Evolutionary conservation across 257 asterid genomes (phyloP), one percentile per base, ranked within the genome.

Genomic region (Solanum megistacrolobum): DNA sequence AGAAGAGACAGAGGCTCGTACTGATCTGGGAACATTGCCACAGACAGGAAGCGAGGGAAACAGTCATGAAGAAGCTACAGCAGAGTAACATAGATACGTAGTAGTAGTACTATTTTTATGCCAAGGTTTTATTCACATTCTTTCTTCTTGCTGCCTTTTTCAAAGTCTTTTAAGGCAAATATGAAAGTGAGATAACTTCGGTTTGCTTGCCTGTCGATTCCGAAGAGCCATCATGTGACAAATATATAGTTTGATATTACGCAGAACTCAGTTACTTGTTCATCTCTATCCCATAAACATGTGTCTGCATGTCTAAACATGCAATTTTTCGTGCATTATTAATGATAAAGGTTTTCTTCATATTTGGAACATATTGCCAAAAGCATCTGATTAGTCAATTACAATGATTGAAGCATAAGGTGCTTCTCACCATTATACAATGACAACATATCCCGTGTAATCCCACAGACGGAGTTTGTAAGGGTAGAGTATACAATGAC

Each of bases 1-100:
- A 87, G 96, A 93, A 86, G 96, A 92, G 93, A 93, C 89, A 83
- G 98, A 94, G 4, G 92, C 95, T 71, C 98, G 93, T 39, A 93
- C 91, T 1, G 95, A 94, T 89, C 84, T 94, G 81, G 93, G 87
- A 78, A 95, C 98, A 18, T 93, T 96, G 92, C 98, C 96, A 5
- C 95, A 91, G 48, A 88, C 93, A 8, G 98, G 93, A 75, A 88
- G 52, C 10, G 93, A 83, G 83, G 91, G 88, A 38, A 91, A 89
- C 89, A 87, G 43, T 87, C 90, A 90, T 9, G 93, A 92, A 25
- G 91, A 94, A 14, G 94, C 98, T 6, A 90, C 92, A 86, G 94
- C 96, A 27, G 82, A 93, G 94, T 94, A 90, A 92, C 29, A 74
- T 65, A 81, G 72, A 52, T 29, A 66, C 36, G 34, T 21, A 73